Evolutionary conservation across 1,284 basidiomycete genomes (phyloP).

Genomic region (Cryptococcus maquisensis): DNA sequence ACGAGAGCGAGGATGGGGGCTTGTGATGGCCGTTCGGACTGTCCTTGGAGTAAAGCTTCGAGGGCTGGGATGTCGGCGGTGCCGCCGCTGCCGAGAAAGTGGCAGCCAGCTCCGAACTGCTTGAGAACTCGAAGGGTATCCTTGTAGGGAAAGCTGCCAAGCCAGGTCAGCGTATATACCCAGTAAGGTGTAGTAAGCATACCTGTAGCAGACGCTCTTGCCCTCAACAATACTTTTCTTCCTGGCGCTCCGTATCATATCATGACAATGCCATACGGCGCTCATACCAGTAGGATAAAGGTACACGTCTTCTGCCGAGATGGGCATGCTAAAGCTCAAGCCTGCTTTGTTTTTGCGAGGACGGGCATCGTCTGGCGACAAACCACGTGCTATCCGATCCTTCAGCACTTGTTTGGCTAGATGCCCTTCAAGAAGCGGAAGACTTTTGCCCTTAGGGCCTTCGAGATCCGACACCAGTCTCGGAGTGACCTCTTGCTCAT

Average conservation of each 20-base stretch:
- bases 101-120: conserved; percentile 94
- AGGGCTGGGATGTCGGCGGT: conserved; percentile 72
- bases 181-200: conserved; percentile 40
- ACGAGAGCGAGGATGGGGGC: conserved; percentile 51
- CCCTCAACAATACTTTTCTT: conserved; percentile 49
- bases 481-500: conserved; percentile 46
- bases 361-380: conserved; percentile 59
- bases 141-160: conserved; percentile 82
- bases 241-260: conserved; percentile 59
- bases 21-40: conserved; percentile 20
- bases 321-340: conserved; percentile 51
- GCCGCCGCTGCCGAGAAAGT: conserved; percentile 81
- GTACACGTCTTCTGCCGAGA: conserved; percentile 81
- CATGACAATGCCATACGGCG: conserved; percentile 87
- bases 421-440: conserved; percentile 68
- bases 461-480: conserved; percentile 65
- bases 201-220: conserved; percentile 94
- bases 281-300: conserved; percentile 86
- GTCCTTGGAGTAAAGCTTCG: conserved; percentile 56
- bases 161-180: conserved; percentile 6
- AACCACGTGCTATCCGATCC: conserved; percentile 83
- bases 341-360: conserved; percentile 30
- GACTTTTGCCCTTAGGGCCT: conserved; percentile 93
- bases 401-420: conserved; percentile 81
- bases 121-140: conserved; percentile 93